Evolutionary conservation across 164 flowering plant species (phyloP).

Genomic region (Santalum album): DNA sequence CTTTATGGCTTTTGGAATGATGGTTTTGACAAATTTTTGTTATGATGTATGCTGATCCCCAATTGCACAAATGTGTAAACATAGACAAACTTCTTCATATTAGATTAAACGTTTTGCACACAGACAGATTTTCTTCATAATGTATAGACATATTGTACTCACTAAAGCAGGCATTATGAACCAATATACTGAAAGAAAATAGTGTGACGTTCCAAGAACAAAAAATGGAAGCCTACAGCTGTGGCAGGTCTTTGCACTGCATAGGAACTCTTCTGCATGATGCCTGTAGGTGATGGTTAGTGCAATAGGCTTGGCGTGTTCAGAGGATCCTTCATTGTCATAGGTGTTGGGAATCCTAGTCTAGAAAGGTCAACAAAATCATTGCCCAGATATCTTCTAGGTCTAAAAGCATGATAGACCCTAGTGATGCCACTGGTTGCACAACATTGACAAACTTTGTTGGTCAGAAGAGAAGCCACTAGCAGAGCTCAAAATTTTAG

Average conservation of each 20-base stretch:
- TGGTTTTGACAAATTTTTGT: too few relatives aligned
- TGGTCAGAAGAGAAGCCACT: constrained; percentile 17
- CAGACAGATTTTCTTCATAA: too few relatives aligned
- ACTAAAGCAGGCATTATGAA: too few relatives aligned
- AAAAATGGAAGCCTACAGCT: background rate
- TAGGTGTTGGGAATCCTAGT: constrained; percentile 6
- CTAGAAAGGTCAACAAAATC: constrained; percentile 11
- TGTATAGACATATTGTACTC: too few relatives aligned
- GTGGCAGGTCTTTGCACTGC: constrained; percentile 11
- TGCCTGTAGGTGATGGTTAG: constrained; percentile 12
- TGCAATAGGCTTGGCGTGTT: constrained; percentile 6
- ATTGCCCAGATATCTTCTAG: constrained; percentile 7
- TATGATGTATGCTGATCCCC: too few relatives aligned
- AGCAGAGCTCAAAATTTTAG: constrained; percentile 8
- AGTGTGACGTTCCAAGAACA: background rate
- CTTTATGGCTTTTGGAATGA: too few relatives aligned
- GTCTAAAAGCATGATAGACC: constrained; percentile 17
- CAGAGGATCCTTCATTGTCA: constrained; percentile 14
- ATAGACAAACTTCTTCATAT: too few relatives aligned
- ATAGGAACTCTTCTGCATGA: constrained; percentile 9
- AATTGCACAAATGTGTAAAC: too few relatives aligned
- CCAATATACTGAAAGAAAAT: background rate
- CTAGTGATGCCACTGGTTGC: constrained; percentile 11
- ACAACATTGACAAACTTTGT: constrained; percentile 15
- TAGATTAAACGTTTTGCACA: too few relatives aligned